phyloP scores from a whole-genome alignment of 768 basidiomycete genomes.

The Russula lepida region DNA sequence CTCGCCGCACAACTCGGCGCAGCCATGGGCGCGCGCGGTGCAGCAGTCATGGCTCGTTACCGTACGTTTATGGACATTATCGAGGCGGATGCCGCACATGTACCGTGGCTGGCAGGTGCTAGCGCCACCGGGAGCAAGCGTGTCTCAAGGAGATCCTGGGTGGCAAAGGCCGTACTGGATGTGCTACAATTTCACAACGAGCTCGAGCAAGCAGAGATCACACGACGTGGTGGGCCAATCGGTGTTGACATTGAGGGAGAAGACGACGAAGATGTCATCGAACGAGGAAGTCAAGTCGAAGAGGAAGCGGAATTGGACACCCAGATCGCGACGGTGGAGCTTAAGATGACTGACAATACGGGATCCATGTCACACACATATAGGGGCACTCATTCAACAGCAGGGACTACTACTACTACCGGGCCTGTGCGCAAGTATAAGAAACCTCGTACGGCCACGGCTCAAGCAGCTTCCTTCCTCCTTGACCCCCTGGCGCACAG shows the following conservation, averaged over 20 bases:
- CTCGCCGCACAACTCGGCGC: conserved; percentile 35
- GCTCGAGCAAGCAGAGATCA: conserved; percentile 40
- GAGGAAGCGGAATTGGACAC: conserved; percentile 7
- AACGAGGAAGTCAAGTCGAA: neutral
- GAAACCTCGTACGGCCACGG: conserved; percentile 29
- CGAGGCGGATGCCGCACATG: conserved; percentile 48
- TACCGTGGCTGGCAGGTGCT: conserved; percentile 58
- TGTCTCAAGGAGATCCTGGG: conserved; percentile 50
- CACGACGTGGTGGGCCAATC: conserved; percentile 28
- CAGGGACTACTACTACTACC: neutral
- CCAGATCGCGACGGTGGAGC: neutral
- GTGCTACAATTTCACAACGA: conserved; percentile 61
- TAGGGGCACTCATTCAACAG: neutral
- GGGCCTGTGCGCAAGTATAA: conserved; percentile 26
- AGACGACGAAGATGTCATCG: conserved; percentile 25
- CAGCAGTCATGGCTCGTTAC: conserved; percentile 59
- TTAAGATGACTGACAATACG: neutral
- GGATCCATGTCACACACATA: neutral
- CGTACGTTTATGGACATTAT: conserved; percentile 54
- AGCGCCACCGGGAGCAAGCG: conserved; percentile 34
- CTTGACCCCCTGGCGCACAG: conserved; percentile 45
- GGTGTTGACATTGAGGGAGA: conserved; percentile 33
- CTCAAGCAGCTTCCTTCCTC: conserved; percentile 46
- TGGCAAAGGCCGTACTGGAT: conserved; percentile 62
- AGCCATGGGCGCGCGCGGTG: conserved; percentile 49